These are phyloP conservation scores for Lodderomyces oxycetoniae DNA, from an alignment of 1,139 yeast species.

Conservation along the genomic window DNA sequence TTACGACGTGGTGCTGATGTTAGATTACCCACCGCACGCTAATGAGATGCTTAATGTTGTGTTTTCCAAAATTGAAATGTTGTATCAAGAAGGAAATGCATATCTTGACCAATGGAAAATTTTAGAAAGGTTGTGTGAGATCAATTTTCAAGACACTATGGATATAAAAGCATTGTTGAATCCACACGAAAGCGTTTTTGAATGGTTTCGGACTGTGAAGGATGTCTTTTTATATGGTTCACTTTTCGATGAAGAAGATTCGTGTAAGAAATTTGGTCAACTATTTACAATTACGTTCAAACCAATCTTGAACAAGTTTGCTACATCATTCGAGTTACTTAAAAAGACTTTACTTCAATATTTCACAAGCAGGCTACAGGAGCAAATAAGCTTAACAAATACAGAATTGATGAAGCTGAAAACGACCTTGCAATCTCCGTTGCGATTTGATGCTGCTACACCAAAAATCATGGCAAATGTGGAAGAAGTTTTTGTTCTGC, in stretches of 20 bases:
- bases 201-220: constrained; percentile 29
- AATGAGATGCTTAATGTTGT: constrained; percentile 6
- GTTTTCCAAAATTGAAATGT: constrained; percentile 17
- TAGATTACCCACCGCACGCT: not conserved
- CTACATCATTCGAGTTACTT: constrained; percentile 55
- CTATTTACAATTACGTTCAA: constrained; percentile 41
- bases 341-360: constrained; percentile 43
- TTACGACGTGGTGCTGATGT: no score
- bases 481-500: constrained; percentile 15
- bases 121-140: constrained; percentile 59
- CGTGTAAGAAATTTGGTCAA: constrained; percentile 33
- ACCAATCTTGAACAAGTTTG: constrained; percentile 52
- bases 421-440: constrained; percentile 16
- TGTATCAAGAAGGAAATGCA: constrained; percentile 21
- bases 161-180: constrained; percentile 20
- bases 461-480: constrained; percentile 17
- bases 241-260: constrained; percentile 43
- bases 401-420: constrained; percentile 16
- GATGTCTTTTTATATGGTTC: constrained; percentile 44
- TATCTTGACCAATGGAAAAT: constrained; percentile 51
- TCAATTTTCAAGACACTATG: constrained; percentile 20
- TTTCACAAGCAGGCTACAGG: constrained; percentile 38
- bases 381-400: constrained; percentile 14
- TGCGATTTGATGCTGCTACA: constrained; percentile 17
- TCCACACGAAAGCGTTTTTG: constrained; percentile 14